Evolutionary conservation across 306 rosid genomes (phyloP).

Genomic region (Canavalia gladiata): DNA sequence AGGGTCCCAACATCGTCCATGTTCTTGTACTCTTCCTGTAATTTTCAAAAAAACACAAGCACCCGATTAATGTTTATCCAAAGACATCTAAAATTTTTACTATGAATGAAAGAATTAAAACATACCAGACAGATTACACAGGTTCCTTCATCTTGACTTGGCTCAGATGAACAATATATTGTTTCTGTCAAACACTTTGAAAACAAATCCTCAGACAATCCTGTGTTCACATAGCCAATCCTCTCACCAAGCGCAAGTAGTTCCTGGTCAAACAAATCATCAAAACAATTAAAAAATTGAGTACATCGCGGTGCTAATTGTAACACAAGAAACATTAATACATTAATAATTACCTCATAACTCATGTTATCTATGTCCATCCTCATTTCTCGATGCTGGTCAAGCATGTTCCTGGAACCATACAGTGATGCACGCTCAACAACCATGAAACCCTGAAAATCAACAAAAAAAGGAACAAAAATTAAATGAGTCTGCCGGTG

Average conservation of each 20-base stretch:
- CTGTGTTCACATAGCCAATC: conserved; percentile 84
- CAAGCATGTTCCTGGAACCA: conserved; percentile 74
- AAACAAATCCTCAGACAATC: conserved; percentile 72
- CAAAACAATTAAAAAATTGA: conserved; percentile 1
- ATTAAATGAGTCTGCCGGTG: conserved; percentile 16
- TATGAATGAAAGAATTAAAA: conserved; percentile 17
- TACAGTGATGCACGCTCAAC: conserved; percentile 68
- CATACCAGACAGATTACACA: conserved; percentile 84
- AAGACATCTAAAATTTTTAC: conserved; percentile 4
- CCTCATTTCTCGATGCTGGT: conserved; percentile 92
- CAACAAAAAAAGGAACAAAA: background rate
- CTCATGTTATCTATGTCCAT: conserved; percentile 87
- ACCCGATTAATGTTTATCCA: conserved; percentile 11
- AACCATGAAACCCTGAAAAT: conserved; percentile 74
- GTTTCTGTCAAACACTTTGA: conserved; percentile 79
- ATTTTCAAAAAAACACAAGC: conserved; percentile 37
- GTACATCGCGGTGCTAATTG: background rate
- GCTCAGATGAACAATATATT: conserved; percentile 80
- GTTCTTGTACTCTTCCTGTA: conserved; percentile 86
- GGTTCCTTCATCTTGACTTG: conserved; percentile 69
- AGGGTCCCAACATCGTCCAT: conserved; percentile 84
- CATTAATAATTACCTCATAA: conserved; percentile 70
- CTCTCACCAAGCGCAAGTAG: conserved; percentile 87
- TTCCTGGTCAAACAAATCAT: conserved; percentile 61
- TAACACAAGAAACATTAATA: conserved; percentile 18